These are phyloP conservation scores for Ogataea siamensis DNA, from an alignment of 805 yeast genomes.

Conservation along the genomic window DNA sequence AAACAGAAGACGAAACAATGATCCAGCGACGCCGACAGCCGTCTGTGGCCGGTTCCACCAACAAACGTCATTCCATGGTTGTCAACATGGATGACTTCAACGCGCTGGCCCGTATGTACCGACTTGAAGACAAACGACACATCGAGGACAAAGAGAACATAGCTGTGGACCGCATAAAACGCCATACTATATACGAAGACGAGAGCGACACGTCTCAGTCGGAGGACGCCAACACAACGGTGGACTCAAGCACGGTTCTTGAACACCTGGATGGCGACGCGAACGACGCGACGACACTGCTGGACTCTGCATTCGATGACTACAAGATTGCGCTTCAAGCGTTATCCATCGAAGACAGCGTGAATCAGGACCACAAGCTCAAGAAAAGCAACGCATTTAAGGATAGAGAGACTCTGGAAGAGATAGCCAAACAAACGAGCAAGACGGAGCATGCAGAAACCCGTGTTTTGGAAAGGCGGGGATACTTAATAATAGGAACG, in stretches of 20 bases:
- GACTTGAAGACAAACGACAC: slow-evolving; percentile 7
- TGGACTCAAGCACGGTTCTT: slow-evolving; percentile 21
- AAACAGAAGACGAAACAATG: slow-evolving; percentile 4
- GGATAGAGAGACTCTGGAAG: slow-evolving; percentile 13
- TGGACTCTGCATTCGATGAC: slow-evolving; percentile 27
- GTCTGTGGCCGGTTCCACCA: not conserved
- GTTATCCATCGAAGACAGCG: slow-evolving; percentile 11
- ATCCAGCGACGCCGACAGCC: slow-evolving; percentile 3
- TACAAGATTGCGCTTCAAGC: slow-evolving; percentile 23
- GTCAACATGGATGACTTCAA: slow-evolving; percentile 11
- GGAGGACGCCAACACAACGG: slow-evolving; percentile 16
- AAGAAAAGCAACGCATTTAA: slow-evolving; percentile 17
- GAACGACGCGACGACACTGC: slow-evolving; percentile 20
- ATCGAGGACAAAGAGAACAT: slow-evolving; percentile 10
- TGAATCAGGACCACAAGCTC: slow-evolving; percentile 5
- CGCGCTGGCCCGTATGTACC: slow-evolving; percentile 2
- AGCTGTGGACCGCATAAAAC: not conserved
- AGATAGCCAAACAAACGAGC: slow-evolving; percentile 8
- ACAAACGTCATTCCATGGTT: slow-evolving; percentile 20
- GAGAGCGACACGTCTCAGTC: slow-evolving; percentile 5
- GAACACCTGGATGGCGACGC: slow-evolving; percentile 17
- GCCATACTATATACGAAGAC: slow-evolving; percentile 6
- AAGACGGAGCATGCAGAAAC: not conserved
- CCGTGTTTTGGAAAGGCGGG: slow-evolving; percentile 4
- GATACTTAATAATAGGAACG: slow-evolving; percentile 15